Evolutionary conservation across 2,329 filamentous ascomycete species (phyloP), one percentile per base, ranked within the genome.

Genomic region (Macrophomina tecta): DNA sequence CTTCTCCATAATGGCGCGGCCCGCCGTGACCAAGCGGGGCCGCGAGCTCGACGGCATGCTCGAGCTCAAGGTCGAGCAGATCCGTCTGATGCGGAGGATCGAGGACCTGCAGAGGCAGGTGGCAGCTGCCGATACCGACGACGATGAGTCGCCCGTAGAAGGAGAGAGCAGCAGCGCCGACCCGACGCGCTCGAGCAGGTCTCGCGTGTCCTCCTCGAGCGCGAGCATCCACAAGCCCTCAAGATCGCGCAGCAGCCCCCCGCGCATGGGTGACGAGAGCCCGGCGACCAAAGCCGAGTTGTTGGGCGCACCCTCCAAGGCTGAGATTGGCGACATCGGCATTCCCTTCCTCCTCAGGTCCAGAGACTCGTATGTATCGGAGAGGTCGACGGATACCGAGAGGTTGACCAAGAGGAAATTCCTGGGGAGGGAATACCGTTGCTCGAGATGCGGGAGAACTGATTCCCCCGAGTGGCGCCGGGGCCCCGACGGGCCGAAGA

Each of bases 401-500:
- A 61, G 56, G 6, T 42, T 36, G 14, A 8, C 56, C 83, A 97
- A 97, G 77, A 82, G 92, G 53, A 97, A 97, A 77, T 84, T 85
- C 51, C 83, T 83, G 8, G 86, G 97, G 74, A 61, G 16, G 9
- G 93, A 97, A 82, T 97, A 97, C 76, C 92, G 97, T 42, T 98
- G 94, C 79, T 94, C 92, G 0, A 94, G 97, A 77, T 98, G 94
- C 80, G 94, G 94, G 83, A 97, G 93, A 0, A 85, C 96, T 48
- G 94, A 97, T 75, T 96, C 92, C 14, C 94, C 94, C 0, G 94
- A 98, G 82, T 98, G 94, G 94, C 86, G 94, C 69, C 97, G 97
- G 78, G 94, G 94, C 0, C 94, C 94, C 0, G 92, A 88, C 69
- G 94, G 94, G 2, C 94, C 94, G 1, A 97, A 98, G 79, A 97